Evolutionary conservation across 1,284 basidiomycete genomes (phyloP), one percentile per base, ranked within the genome.

Genomic region (Ceratobasidium sp.): DNA sequence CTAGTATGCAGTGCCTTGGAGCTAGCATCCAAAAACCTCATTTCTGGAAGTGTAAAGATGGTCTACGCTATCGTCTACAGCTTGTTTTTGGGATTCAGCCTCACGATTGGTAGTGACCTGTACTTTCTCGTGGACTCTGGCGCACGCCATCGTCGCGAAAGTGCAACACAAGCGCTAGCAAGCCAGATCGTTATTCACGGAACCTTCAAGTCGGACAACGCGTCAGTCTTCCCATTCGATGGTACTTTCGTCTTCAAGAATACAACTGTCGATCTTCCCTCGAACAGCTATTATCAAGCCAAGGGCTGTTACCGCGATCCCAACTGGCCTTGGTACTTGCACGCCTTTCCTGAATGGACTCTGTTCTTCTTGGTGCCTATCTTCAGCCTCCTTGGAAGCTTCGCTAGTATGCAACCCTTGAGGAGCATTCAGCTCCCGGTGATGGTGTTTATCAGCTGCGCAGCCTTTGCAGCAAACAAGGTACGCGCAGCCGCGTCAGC

Each of bases 41-140:
- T 95, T 1, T 91, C 90, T 61, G 93, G 93, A 28, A 93, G 91
- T 72, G 92, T 95, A 72, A 92, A 93, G 79, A 93, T 95, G 92
- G 92, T 94, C 23, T 95, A 93, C 76, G 92, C 93, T 21, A 85
- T 95, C 74, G 94, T 95, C 65, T 95, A 94, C 78, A 93, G 93
- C 0, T 83, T 95, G n/a, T 94, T 94, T 80, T 81, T 95, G 86
- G 93, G 93, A 1, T 96, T 96, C 79, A 93, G 93, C 67, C 85
- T 96, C 60, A 91, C 94, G 75, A 92, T 96, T 73, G 93, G 93
- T 43, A 93, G 91, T 3, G 93, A 96, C 78, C 82, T 95, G 26
- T 96, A 90, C 78, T 89, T 93, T 71, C 84, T 95, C 30, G 83
- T 95, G 73, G 93, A 95, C 78, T 86, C 82, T 0, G 76, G 79